Percentiles rank a stretch among this genome's conserved stretches.
Conservation (phyloP, 768 basidiomycete species). For the Russula olivacea region DNA sequence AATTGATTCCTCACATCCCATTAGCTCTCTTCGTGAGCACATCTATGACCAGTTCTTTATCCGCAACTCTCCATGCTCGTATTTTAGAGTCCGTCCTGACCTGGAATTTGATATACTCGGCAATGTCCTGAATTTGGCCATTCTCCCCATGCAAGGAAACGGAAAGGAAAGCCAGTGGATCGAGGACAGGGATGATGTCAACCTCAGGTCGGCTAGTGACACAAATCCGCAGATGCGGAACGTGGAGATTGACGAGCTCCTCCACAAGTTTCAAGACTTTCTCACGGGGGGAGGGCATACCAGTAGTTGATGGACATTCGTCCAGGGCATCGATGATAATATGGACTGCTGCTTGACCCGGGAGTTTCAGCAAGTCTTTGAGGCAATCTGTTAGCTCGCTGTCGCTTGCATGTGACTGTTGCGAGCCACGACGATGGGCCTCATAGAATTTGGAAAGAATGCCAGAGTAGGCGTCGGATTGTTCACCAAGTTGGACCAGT, state of each 20-base stretch:
- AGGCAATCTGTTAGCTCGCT: neutral
- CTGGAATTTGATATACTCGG: neutral
- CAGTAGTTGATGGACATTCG: neutral
- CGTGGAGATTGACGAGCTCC: neutral
- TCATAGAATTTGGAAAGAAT: neutral
- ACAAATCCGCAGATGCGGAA: conserved; percentile 2
- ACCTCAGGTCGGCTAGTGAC: conserved; percentile 1
- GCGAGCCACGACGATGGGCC: neutral
- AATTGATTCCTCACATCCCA: neutral
- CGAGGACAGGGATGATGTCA: neutral
- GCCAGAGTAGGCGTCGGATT: neutral
- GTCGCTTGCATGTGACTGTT: neutral
- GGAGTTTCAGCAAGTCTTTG: neutral
- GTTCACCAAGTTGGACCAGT: neutral
- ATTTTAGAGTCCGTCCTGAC: neutral
- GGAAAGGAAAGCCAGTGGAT: neutral
- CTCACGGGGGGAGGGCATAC: neutral
- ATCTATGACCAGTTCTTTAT: neutral
- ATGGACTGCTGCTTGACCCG: neutral
- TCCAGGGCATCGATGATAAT: conserved; percentile 7
- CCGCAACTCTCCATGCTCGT: neutral
- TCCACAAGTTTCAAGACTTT: neutral
- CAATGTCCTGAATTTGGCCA: neutral
- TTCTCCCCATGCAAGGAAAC: neutral
- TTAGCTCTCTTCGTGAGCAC: neutral